A percentile compares a stretch with the other conserved stretches of the same genome.
Evolutionary conservation across 2,329 filamentous ascomycete species (phyloP).

Genomic region (Colletotrichum tropicale): DNA sequence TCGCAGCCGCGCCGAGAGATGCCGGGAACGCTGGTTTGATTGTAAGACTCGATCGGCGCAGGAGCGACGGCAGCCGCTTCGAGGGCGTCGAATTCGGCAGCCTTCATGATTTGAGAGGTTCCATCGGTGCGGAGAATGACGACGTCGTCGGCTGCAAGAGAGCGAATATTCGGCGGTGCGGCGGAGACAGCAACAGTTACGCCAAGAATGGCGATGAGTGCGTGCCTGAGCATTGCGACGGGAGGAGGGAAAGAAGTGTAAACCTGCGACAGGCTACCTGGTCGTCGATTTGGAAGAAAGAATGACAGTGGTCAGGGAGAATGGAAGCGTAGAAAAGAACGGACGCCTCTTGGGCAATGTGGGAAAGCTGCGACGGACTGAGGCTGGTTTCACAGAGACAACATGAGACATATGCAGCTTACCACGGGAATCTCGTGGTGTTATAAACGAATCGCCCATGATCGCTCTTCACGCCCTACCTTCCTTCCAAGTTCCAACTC

Average conservation of each 20-base stretch:
- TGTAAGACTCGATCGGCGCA: background rate
- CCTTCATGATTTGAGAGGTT: slow-evolving; percentile 27
- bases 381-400: background rate
- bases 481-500: background rate
- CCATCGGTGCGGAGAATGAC: slow-evolving; percentile 27
- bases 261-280: background rate
- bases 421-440: background rate
- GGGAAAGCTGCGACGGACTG: background rate
- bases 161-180: background rate
- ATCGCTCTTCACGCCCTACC: background rate
- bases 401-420: background rate
- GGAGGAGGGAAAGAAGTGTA: background rate
- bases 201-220: background rate
- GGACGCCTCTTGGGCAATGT: background rate
- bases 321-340: background rate
- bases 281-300: background rate
- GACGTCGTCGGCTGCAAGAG: slow-evolving; percentile 25
- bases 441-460: background rate
- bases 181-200: background rate
- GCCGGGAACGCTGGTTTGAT: background rate
- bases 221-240: background rate
- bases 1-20: slow-evolving; percentile 18
- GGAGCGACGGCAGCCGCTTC: background rate
- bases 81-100: slow-evolving; percentile 22
- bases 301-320: background rate